Evolutionary conservation across 2,329 filamentous ascomycete genomes (phyloP).

Genomic region (Ceratocystis ficicola): DNA sequence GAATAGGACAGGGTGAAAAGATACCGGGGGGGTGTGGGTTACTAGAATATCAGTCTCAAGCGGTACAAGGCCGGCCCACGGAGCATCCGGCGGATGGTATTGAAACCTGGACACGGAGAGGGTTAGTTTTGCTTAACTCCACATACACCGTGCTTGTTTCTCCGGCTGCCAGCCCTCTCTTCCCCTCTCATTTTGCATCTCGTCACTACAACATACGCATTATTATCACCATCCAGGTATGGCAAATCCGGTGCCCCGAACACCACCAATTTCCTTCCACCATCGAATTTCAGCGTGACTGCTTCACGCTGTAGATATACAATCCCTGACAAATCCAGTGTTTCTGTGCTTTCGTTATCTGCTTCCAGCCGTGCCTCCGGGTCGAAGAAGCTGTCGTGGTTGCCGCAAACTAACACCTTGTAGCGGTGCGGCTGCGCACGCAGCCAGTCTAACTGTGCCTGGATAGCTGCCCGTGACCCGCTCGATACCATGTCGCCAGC

Average conservation of each 20-base stretch:
- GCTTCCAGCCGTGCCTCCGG: slow-evolving; percentile 44
- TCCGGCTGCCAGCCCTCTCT: slow-evolving; percentile 30
- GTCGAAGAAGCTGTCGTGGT: slow-evolving; percentile 83
- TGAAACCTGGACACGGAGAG: slow-evolving; percentile 37
- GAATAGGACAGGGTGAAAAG: slow-evolving; percentile 20
- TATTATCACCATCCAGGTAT: slow-evolving; percentile 42
- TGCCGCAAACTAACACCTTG: slow-evolving; percentile 75
- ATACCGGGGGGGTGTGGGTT: slow-evolving; percentile 65
- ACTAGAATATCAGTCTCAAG: slow-evolving; percentile 63
- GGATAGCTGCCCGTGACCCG: slow-evolving; percentile 61
- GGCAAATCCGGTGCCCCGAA: slow-evolving; percentile 78
- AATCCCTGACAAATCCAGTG: slow-evolving; percentile 50
- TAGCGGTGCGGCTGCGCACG: slow-evolving; percentile 58
- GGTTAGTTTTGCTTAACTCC: background rate
- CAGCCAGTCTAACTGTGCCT: slow-evolving; percentile 77
- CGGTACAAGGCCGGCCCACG: slow-evolving; percentile 62
- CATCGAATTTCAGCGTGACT: slow-evolving; percentile 49
- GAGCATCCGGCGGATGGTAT: slow-evolving; percentile 29
- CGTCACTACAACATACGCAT: slow-evolving; percentile 16
- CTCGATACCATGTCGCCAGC: slow-evolving; percentile 81
- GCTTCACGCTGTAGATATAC: slow-evolving; percentile 58
- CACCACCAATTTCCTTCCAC: slow-evolving; percentile 50
- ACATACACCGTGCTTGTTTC: slow-evolving; percentile 28
- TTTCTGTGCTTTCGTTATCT: slow-evolving; percentile 31
- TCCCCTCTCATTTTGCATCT: background rate